Base-by-base conservation (phyloP, 2,329 filamentous ascomycete species). In the Neocucurbitaria cava region DNA sequence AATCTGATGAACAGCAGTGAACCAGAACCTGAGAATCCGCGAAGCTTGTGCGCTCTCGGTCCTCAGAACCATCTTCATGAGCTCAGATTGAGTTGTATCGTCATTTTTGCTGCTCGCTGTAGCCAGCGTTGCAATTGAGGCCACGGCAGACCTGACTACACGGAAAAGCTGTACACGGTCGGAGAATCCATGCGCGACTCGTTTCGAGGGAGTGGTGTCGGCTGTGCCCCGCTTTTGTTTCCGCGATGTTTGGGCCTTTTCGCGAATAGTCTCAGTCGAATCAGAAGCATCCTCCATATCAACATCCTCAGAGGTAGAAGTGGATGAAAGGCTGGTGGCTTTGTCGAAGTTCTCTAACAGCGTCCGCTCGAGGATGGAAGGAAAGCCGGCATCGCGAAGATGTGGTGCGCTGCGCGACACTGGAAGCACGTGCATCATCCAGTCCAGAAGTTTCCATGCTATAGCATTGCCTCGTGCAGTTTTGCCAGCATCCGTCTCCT, bases 341-440 rank as follows among this genome's bases (percentile, higher is more conserved):
- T 56, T 45, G 46, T 62, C 66, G 42, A 72, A 74, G 57, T 70
- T 68, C 45, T 92, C 88, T 43, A 85, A 81, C 43, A 92, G 75
- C 0, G 88, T 85, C 64, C 86, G 83, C 64, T 88, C 85, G 38
- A 96, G 72, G 9, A 91, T 83, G 1, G 77, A 75, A 30, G 90
- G 76, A 48, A 96, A 91, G 41, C 85, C 83, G 52, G 88, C 82
- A 53, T 92, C 87, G 20, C 85, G 87, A 6, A 96, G 81, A 3
- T 89, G 86, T 53, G 87, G 87, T 8, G 90, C 89, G 21, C 91
- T 80, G 10, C 86, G 87, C 41, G 89, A 87, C 0, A 87, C 78
- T 0, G 90, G 88, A 17, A 94, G 85, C n/a, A 86, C 78, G 45
- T 81, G 78, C 49, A 91, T 82, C 43, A 89, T 79, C 54, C 82